Evolutionary conservation across 768 basidiomycete genomes (phyloP).

Genomic region (Tylopilus rubrobrunneus): DNA sequence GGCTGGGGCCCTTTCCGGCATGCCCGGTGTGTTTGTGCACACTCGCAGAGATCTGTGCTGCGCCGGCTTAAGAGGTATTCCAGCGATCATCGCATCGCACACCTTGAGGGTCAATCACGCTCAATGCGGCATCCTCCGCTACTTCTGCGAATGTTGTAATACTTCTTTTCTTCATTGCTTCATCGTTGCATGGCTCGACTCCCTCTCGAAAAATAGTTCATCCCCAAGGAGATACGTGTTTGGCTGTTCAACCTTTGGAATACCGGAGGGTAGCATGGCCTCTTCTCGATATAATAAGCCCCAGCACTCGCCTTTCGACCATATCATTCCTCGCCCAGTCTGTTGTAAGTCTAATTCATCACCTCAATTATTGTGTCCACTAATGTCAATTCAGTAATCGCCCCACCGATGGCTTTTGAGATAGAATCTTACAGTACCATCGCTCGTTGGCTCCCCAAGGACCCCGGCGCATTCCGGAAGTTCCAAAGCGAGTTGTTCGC

Average conservation of each 20-base stretch:
- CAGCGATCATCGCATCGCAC: constrained; percentile 23
- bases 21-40: too few relatives aligned
- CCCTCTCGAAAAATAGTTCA: not conserved
- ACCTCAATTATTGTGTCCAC: too few relatives aligned
- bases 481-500: constrained; percentile 25
- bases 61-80: not conserved
- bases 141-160: constrained; percentile 15
- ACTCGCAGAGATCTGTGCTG: not conserved
- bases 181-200: not conserved
- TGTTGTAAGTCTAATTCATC: not conserved
- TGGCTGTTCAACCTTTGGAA: too few relatives aligned
- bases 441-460: constrained; percentile 17
- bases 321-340: not conserved
- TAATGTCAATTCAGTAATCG: not conserved
- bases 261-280: too few relatives aligned
- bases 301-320: not conserved
- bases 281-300: not conserved
- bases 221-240: not conserved
- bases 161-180: not conserved
- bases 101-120: constrained; percentile 25
- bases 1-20: too few relatives aligned
- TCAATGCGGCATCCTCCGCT: constrained; percentile 21
- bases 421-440: constrained; percentile 20
- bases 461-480: constrained; percentile 3
- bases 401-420: constrained; percentile 10